Evolutionary conservation across 2,329 filamentous ascomycete genomes (phyloP).

Genomic region (Fusarium sp.): DNA sequence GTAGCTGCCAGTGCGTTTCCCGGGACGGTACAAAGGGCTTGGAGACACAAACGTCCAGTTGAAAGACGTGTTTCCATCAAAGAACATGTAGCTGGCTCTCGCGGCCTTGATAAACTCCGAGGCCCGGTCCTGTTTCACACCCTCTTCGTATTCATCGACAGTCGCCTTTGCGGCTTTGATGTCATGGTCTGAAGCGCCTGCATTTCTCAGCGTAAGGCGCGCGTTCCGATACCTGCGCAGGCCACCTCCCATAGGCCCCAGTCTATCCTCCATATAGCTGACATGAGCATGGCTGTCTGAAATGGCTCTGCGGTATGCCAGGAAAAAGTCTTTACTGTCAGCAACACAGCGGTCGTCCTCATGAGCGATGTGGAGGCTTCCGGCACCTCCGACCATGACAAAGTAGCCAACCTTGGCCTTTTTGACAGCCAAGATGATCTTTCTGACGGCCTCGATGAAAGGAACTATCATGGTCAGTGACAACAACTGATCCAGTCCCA

Average conservation of each 20-base stretch:
- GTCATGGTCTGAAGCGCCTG: neutral
- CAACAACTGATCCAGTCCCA: neutral
- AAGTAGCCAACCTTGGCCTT: constrained; percentile 13
- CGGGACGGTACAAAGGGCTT: constrained; percentile 13
- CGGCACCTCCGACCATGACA: constrained; percentile 15
- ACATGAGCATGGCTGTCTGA: constrained; percentile 22
- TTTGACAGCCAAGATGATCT: constrained; percentile 13
- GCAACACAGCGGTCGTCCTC: neutral
- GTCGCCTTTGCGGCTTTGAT: neutral
- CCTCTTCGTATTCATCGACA: constrained; percentile 1
- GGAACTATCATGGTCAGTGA: neutral
- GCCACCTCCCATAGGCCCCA: neutral
- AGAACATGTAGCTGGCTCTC: constrained; percentile 13
- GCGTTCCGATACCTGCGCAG: constrained; percentile 4
- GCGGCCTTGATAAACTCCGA: constrained; percentile 10
- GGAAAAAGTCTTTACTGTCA: constrained; percentile 13
- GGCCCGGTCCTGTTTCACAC: neutral
- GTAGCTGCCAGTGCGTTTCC: constrained; percentile 13
- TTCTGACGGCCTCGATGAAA: constrained; percentile 5
- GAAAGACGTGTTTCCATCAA: constrained; percentile 20
- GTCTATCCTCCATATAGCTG: constrained; percentile 18
- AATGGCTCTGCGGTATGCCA: constrained; percentile 13
- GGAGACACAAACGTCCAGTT: constrained; percentile 22
- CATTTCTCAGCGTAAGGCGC: neutral
- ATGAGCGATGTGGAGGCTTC: constrained; percentile 2